phyloP scores from a whole-genome alignment of 1,139 yeast species.

The Blastobotrys serpentis region DNA sequence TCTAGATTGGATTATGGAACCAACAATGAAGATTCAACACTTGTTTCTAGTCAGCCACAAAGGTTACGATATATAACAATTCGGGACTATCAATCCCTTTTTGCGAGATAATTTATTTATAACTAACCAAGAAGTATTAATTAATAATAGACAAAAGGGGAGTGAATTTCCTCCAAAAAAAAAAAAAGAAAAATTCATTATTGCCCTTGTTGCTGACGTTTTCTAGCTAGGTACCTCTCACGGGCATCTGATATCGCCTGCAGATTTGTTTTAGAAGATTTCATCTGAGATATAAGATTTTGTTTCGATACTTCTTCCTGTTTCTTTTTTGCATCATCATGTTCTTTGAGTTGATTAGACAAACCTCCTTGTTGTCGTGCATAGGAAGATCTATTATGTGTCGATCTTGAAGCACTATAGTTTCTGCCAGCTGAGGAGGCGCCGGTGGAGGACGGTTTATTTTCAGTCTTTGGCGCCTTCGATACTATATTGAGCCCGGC shows the following conservation, averaged over 20 bases:
- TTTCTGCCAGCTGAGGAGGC: background rate
- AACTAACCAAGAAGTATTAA: background rate
- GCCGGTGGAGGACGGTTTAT: background rate
- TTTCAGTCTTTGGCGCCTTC: conserved; percentile 7
- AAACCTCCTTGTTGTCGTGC: background rate
- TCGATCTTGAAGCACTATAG: background rate
- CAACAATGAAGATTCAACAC: background rate
- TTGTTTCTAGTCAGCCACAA: conserved; percentile 3
- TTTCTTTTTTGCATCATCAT: conserved; percentile 11
- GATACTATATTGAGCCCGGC: conserved; percentile 35
- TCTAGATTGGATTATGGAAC: background rate
- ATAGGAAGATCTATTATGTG: background rate
- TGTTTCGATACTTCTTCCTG: conserved; percentile 15
- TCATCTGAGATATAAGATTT: conserved; percentile 18
- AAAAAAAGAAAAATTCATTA: too few relatives aligned
- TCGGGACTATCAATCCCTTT: conserved; percentile 1
- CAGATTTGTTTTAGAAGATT: conserved; percentile 23
- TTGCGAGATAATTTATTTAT: conserved; percentile 1
- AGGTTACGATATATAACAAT: conserved; percentile 1
- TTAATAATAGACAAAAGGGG: too few relatives aligned
- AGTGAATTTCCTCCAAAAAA: too few relatives aligned
- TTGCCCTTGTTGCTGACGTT: conserved; percentile 17
- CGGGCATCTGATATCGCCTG: conserved; percentile 31
- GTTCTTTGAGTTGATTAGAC: conserved; percentile 9
- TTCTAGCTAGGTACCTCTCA: conserved; percentile 35